Evolutionary conservation across 2,329 filamentous ascomycete genomes (phyloP), one percentile per base, ranked within the genome.

Genomic region (Tolypocladium endophyticum): DNA sequence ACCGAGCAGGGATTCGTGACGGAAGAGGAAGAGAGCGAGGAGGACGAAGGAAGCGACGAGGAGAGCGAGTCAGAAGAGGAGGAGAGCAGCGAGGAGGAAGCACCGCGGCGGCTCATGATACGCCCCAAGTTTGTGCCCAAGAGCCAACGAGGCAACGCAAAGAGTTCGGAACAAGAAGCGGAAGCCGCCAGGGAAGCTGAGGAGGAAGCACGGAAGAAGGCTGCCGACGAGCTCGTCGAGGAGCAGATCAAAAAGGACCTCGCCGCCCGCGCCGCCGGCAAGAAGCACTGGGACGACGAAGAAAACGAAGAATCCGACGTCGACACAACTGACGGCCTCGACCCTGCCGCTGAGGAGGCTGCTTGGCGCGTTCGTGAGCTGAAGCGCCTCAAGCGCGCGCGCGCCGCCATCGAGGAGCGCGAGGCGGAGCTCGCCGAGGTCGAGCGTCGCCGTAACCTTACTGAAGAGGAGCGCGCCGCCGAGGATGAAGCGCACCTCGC

Each of bases 311-410:
- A 85, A 60, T 85, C 86, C 39, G 89, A 90, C 55, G 87, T 97
- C 25, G 91, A 97, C 73, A 94, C 96, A 68, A 90, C 87, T 2
- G 94, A 99, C 71, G 90, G 86, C 41, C 68, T 92, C 3, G 92
- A 97, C 71, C 89, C 90, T 0, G 92, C 89, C 63, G 92, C 90
- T 9, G 94, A 99, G 73, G 84, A 88, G 63, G 92, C 92, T 8
- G 92, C 92, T 0, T 99, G 94, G 93, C 94, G 93, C 71, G 81
- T 99, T 56, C 87, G 94, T 56, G 94, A 99, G 75, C 81, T 99
- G 50, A 88, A 87, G 73, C 88, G 94, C 11, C 85, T 97, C 65
- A 92, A 93, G 76, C 86, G 94, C 57, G 89, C 94, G 67, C 86
- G 94, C 33, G 87, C 92, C 66, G 86, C 86, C 2, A 92, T 99